phyloP scores from a whole-genome alignment of 2,329 filamentous ascomycete species.

The Sporothrix phasma region DNA sequence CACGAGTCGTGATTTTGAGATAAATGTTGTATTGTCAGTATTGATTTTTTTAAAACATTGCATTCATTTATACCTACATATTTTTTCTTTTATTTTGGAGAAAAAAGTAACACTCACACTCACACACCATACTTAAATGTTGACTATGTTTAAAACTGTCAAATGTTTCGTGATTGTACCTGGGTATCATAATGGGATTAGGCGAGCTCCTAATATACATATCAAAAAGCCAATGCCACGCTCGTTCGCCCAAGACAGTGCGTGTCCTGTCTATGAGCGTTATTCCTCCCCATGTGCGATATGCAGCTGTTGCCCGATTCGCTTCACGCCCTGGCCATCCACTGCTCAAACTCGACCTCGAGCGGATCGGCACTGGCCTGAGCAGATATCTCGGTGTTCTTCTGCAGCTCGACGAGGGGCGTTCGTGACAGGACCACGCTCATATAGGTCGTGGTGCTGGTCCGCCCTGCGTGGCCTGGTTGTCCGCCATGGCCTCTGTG shows the following conservation, averaged over 20 bases:
- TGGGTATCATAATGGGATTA: background rate
- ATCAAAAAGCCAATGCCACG: background rate
- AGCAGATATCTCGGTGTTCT: slow-evolving; percentile 35
- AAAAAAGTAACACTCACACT: background rate
- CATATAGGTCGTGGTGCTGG: slow-evolving; percentile 40
- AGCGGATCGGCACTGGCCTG: slow-evolving; percentile 34
- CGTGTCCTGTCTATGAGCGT: too few relatives aligned
- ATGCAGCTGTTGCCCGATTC: background rate
- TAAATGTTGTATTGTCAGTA: too few relatives aligned
- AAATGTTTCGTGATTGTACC: background rate
- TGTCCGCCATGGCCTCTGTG: slow-evolving; percentile 37
- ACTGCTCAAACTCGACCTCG: slow-evolving; percentile 22
- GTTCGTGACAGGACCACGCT: slow-evolving; percentile 48
- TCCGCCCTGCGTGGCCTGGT: background rate
- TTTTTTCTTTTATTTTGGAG: too few relatives aligned
- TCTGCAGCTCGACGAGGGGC: slow-evolving; percentile 46
- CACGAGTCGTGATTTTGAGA: too few relatives aligned
- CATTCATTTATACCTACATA: too few relatives aligned
- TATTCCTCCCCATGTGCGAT: too few relatives aligned
- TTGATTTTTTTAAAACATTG: too few relatives aligned
- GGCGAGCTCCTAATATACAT: background rate
- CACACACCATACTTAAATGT: background rate
- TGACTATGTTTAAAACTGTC: background rate
- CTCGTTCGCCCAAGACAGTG: background rate
- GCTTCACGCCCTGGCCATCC: slow-evolving; percentile 14